Conservation (phyloP, 768 basidiomycete species). For the Pleurotus citrinopileatus region DNA sequence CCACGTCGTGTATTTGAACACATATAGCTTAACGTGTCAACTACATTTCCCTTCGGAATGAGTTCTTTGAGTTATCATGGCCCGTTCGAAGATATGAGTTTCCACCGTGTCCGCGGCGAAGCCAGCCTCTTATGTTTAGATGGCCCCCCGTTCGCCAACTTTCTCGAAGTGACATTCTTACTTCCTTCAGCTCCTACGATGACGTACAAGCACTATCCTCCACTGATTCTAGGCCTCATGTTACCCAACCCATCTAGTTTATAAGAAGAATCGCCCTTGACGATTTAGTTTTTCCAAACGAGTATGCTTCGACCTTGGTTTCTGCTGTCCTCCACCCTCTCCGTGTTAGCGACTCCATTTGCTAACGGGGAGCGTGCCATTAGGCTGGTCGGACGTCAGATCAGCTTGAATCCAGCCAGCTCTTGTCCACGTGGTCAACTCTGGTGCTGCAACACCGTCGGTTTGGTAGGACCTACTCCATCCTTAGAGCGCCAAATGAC, state of each 20-base stretch:
- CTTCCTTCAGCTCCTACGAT: background rate
- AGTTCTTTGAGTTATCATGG: background rate
- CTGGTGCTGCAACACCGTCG: background rate
- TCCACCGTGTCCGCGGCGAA: too few relatives aligned
- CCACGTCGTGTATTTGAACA: background rate
- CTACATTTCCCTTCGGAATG: background rate
- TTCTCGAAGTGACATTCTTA: background rate
- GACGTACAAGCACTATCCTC: too few relatives aligned
- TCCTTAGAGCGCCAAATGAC: background rate
- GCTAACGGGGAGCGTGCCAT: background rate
- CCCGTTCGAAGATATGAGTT: too few relatives aligned
- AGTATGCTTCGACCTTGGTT: too few relatives aligned
- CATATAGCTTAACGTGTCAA: background rate
- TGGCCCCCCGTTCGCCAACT: too few relatives aligned
- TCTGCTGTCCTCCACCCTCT: too few relatives aligned
- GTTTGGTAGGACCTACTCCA: background rate
- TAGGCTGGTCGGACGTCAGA: background rate
- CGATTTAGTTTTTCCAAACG: too few relatives aligned
- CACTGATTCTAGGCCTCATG: too few relatives aligned
- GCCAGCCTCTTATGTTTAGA: too few relatives aligned
- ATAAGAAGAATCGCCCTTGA: too few relatives aligned
- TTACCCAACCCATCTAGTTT: too few relatives aligned
- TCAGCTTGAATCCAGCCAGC: slow-evolving; percentile 3
- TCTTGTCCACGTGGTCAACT: background rate
- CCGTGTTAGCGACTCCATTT: too few relatives aligned